A percentile compares a stretch with the other conserved stretches of the same genome.
phyloP scores from a whole-genome alignment of 139 green algal genomes.

The Asterochloris erici region DNA sequence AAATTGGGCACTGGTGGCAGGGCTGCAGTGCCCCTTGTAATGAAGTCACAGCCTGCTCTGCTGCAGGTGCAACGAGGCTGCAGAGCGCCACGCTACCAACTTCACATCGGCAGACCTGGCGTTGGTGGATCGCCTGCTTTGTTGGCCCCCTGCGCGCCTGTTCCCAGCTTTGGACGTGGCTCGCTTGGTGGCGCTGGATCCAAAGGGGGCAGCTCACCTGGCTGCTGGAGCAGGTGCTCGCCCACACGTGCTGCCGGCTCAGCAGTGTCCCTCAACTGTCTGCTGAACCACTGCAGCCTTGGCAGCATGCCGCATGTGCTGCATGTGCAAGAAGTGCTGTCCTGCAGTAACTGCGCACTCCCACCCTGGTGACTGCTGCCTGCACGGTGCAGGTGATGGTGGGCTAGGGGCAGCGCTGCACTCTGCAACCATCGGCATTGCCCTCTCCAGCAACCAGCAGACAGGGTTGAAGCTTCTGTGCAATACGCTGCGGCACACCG shows the following conservation, averaged over 20 bases:
- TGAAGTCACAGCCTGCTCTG: neutral
- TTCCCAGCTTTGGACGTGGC: conserved; percentile 77
- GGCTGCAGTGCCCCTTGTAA: too few relatives aligned
- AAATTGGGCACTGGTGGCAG: too few relatives aligned
- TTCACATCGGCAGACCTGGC: conserved; percentile 15
- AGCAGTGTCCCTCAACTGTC: neutral
- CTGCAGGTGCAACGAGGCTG: neutral
- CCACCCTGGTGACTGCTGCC: neutral
- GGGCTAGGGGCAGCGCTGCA: conserved; percentile 38
- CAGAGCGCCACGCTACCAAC: neutral
- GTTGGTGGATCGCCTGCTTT: conserved; percentile 50
- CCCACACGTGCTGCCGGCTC: neutral
- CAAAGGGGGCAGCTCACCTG: conserved; percentile 25
- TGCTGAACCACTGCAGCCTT: neutral
- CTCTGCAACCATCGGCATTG: conserved; percentile 20
- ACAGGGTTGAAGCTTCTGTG: conserved; percentile 54
- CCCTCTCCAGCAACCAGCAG: conserved; percentile 43
- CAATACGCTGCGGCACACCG: conserved; percentile 51
- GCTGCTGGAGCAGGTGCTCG: conserved; percentile 14
- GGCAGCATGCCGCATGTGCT: neutral
- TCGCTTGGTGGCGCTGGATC: conserved; percentile 50
- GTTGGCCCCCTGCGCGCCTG: conserved; percentile 58
- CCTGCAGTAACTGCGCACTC: neutral
- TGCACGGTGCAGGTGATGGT: conserved; percentile 12
- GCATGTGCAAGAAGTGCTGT: neutral